Evolutionary conservation across 768 basidiomycete species (phyloP), one percentile per base, ranked within the genome.

Genomic region (Tricholoma matsutake): DNA sequence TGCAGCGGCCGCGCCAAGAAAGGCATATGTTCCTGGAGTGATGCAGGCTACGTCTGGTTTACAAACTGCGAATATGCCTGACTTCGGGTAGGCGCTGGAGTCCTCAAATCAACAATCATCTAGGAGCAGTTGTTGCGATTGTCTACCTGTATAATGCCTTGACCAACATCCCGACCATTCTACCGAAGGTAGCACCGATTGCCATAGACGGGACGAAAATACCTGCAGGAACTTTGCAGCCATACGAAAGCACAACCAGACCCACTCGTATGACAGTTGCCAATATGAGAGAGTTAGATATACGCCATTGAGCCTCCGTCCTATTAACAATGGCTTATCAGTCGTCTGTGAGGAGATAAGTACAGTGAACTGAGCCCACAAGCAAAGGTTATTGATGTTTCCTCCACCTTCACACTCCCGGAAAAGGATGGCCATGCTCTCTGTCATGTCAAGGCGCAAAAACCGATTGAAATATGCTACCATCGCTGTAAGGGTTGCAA

Each of bases 161-260:
- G 32, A 98, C 95, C 64, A 97, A 81, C 62, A 98, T 98, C 1
- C 97, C 97, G 16, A 99, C 78, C 94, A 98, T 97, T 39, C 97
- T 82, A 2, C 97, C 97, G 69, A 98, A 98, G 0, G 93, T 91
- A 3, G 97, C 97, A 39, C 97, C 97, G 58, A 98, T 88, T 1
- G 96, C 97, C 97, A 99, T 98, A 3, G 96, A 97, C 1, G 97
- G 97, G 0, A 99, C 93, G 66, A 99, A 99, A 65, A 99, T 99
- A 25, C 97, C 97, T 10, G 92, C 92, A 1, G 97, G 97, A 0
- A 99, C 97, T 72, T 94, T 98, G 69, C 88, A 92, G 0, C 97
- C 97, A 71, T 98, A 99, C 2, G 94, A 94, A 22, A 98, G 77
- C 20, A 98, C 85, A 53, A 98, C 93, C 51, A 98, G 79, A 9